These are phyloP conservation scores for Fraxinus greggii DNA, from an alignment of 305 asterid species.

Conservation along the genomic window DNA sequence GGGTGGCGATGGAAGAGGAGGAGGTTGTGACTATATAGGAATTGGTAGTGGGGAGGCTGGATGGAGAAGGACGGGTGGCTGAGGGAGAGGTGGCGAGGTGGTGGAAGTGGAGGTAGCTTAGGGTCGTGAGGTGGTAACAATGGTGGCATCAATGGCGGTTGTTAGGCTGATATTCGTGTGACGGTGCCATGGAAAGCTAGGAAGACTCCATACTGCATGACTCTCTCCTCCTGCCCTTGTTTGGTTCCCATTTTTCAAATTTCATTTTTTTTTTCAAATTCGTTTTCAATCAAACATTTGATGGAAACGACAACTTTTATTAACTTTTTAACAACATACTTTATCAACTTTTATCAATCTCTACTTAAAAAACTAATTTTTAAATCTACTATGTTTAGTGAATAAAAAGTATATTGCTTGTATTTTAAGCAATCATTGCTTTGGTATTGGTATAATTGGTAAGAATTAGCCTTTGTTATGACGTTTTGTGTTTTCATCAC, in stretches of 20 bases:
- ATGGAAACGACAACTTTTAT: too few species aligned
- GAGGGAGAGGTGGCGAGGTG: neutral
- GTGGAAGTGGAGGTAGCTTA: neutral
- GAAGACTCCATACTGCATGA: neutral
- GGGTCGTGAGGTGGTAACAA: neutral
- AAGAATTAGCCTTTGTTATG: neutral
- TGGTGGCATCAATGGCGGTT: neutral
- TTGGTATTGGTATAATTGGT: neutral
- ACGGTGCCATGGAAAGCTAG: conserved; percentile 3
- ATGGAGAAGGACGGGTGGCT: neutral
- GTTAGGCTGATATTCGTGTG: neutral
- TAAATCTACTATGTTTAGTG: neutral
- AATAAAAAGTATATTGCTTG: neutral
- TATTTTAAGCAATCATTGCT: neutral
- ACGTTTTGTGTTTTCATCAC: neutral
- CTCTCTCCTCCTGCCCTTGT: neutral
- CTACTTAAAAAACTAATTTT: too few species aligned
- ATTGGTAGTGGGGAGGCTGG: neutral
- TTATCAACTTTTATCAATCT: too few species aligned
- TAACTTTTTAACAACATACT: too few species aligned
- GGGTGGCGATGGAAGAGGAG: conserved; percentile 5
- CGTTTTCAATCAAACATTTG: too few species aligned
- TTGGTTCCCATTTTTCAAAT: too few species aligned
- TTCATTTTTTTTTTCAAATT: too few species aligned
- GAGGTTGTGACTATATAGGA: neutral